Conservation (phyloP, 2,329 filamentous ascomycete species). For the Allantophomopsis lycopodina region DNA sequence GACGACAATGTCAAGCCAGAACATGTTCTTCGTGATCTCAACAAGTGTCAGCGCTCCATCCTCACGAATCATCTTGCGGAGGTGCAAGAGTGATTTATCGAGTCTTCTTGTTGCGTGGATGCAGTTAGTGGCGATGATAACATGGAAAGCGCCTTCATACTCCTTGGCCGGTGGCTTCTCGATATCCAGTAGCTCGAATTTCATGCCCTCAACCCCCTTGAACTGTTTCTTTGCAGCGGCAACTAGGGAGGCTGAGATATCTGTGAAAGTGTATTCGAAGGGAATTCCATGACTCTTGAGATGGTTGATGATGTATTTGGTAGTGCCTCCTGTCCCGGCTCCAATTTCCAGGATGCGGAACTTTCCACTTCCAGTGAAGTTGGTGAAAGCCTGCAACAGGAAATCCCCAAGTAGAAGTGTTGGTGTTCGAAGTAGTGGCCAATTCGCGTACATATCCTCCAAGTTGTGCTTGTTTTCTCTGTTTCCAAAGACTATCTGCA, state of each 20-base stretch:
- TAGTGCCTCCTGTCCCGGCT: conserved; percentile 25
- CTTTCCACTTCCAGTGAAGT: too few relatives aligned
- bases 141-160: conserved; percentile 4
- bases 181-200: conserved; percentile 4
- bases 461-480: too few relatives aligned
- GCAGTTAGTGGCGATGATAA: conserved; percentile 8
- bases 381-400: too few relatives aligned
- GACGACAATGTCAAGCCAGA: conserved; percentile 11
- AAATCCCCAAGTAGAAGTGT: too few relatives aligned
- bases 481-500: too few relatives aligned
- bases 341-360: conserved; percentile 19
- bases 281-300: conserved; percentile 10
- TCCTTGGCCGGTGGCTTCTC: conserved; percentile 3
- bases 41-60: conserved; percentile 6
- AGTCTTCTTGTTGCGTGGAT: conserved; percentile 8
- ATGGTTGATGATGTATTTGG: conserved; percentile 14
- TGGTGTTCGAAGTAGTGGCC: too few relatives aligned
- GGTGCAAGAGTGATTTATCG: conserved; percentile 2
- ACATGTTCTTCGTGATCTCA: conserved; percentile 8
- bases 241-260: conserved; percentile 19
- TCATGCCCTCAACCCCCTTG: conserved; percentile 1
- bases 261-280: conserved; percentile 26
- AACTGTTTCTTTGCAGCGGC: conserved; percentile 6
- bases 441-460: too few relatives aligned
- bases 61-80: conserved; percentile 2